phyloP scores from a whole-genome alignment of 1,284 basidiomycete genomes.

The Pascua sp. region DNA sequence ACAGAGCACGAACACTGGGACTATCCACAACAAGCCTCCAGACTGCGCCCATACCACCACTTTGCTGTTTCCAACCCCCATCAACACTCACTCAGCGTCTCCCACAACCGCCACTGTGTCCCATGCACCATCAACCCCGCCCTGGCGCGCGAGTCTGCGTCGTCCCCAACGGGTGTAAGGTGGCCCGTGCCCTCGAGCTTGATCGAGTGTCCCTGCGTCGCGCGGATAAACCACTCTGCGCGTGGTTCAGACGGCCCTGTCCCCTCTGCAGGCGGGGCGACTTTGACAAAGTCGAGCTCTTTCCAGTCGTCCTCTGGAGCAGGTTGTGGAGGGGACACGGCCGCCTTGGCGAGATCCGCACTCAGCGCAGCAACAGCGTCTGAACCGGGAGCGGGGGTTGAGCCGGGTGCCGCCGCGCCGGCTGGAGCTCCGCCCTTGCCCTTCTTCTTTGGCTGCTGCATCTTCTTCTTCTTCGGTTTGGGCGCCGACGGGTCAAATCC shows the following conservation, averaged over 20 bases:
- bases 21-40: too few relatives aligned
- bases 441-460: slow-evolving; percentile 21
- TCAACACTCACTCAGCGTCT: slow-evolving; percentile 38
- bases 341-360: background rate
- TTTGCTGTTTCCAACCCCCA: background rate
- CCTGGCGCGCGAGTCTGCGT: slow-evolving; percentile 29
- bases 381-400: slow-evolving; percentile 1
- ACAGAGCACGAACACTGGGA: too few relatives aligned
- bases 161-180: slow-evolving; percentile 30
- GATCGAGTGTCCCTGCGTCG: slow-evolving; percentile 90
- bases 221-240: slow-evolving; percentile 77
- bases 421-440: background rate
- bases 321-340: background rate
- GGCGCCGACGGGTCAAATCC: slow-evolving; percentile 55
- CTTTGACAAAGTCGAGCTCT: slow-evolving; percentile 29
- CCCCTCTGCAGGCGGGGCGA: slow-evolving; percentile 14
- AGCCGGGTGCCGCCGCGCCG: background rate
- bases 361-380: slow-evolving; percentile 7
- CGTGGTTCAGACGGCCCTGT: background rate
- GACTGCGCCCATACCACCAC: too few relatives aligned
- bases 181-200: slow-evolving; percentile 63
- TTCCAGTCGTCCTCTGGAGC: slow-evolving; percentile 10
- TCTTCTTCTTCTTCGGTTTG: slow-evolving; percentile 25
- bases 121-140: slow-evolving; percentile 47
- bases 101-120: slow-evolving; percentile 44